Evolutionary conservation across 176 grass and related monocot species (phyloP).

Genomic region (Phyllostachys edulis): DNA sequence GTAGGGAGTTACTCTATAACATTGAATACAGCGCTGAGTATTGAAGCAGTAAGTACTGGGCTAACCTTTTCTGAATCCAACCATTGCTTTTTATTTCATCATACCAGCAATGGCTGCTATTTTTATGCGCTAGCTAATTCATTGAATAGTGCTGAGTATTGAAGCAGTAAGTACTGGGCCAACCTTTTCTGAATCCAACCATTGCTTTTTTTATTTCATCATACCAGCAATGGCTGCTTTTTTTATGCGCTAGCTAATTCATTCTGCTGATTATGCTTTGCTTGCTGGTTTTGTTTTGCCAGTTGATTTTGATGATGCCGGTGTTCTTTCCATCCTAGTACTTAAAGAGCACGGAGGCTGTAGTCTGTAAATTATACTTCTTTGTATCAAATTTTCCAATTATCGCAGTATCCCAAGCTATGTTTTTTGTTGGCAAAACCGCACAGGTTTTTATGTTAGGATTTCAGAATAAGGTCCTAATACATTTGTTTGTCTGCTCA

Average conservation of each 20-base stretch:
- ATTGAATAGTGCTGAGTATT: conserved; percentile 61
- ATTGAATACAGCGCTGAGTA: conserved; percentile 63
- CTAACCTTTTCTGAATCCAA: not conserved
- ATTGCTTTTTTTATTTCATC: not conserved
- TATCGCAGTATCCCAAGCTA: conserved; percentile 4
- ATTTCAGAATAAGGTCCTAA: conserved; percentile 38
- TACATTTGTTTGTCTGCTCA: conserved; percentile 18
- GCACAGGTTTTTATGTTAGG: conserved; percentile 32
- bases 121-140: not conserved
- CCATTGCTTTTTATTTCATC: not conserved
- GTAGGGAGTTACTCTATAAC: conserved; percentile 75
- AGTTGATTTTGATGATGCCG: conserved; percentile 24
- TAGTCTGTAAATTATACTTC: conserved; percentile 61
- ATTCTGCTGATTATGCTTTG: not conserved
- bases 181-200: not conserved
- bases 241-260: not conserved
- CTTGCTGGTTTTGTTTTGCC: conserved; percentile 3
- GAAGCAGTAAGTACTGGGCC: conserved; percentile 40
- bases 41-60: conserved; percentile 46
- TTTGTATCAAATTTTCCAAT: conserved; percentile 21
- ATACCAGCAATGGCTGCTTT: not conserved
- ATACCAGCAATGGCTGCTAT: too few relatives aligned
- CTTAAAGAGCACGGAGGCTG: conserved; percentile 22
- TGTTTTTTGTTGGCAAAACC: conserved; percentile 21
- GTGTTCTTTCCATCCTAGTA: conserved; percentile 30